These are phyloP conservation scores for Coffea humblotiana DNA, from an alignment of 305 asterid species.

Conservation along the genomic window DNA sequence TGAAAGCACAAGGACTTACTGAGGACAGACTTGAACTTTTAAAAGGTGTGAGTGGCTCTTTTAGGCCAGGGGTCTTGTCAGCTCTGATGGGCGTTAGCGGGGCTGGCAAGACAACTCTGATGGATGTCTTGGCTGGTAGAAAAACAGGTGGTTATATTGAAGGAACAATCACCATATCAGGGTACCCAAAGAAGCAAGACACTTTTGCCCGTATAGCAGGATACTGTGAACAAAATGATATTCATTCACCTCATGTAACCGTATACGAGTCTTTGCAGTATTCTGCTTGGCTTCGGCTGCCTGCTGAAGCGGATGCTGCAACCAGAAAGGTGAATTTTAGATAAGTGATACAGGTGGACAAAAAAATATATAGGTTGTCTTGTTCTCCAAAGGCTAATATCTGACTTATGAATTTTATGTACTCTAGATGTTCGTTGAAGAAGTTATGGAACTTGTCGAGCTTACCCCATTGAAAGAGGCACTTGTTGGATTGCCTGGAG, in stretches of 20 bases:
- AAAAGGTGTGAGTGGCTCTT: conserved; percentile 89
- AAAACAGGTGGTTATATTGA: conserved; percentile 84
- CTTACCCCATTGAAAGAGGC: conserved; percentile 64
- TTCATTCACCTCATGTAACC: conserved; percentile 92
- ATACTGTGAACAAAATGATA: conserved; percentile 92
- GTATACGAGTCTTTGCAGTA: conserved; percentile 73
- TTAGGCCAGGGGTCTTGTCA: conserved; percentile 89
- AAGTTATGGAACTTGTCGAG: conserved; percentile 84
- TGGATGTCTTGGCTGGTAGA: conserved; percentile 91
- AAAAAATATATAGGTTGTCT: conserved; percentile 23
- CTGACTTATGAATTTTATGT: conserved; percentile 24
- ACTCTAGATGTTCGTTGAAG: conserved; percentile 77
- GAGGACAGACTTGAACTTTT: conserved; percentile 71
- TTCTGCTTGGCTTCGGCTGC: conserved; percentile 88
- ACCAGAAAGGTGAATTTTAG: conserved; percentile 48
- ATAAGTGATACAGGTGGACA: too few species aligned
- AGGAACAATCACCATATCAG: conserved; percentile 74
- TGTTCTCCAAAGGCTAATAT: conserved; percentile 38
- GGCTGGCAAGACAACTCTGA: conserved; percentile 87
- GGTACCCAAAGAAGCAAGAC: conserved; percentile 82
- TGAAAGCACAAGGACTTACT: conserved; percentile 61
- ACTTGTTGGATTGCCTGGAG: conserved; percentile 88
- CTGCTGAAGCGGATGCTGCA: conserved; percentile 59
- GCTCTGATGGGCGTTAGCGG: conserved; percentile 95
- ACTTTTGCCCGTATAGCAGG: conserved; percentile 94